phyloP scores from a whole-genome alignment of 2,329 filamentous ascomycete genomes.

The Tolypocladium pustulatum region DNA sequence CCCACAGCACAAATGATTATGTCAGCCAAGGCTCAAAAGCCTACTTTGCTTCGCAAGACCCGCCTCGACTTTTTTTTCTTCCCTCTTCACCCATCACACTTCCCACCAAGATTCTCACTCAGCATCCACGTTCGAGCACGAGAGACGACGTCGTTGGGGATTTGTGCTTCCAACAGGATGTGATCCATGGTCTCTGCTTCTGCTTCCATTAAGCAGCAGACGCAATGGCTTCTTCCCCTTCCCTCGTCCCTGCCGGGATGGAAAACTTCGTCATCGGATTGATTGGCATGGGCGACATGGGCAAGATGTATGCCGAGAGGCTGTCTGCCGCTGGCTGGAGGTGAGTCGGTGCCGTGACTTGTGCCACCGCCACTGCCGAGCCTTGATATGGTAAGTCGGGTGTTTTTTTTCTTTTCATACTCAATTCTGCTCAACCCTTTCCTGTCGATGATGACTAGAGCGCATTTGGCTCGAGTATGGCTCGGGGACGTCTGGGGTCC shows the following conservation, averaged over 20 bases:
- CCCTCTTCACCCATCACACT: background rate
- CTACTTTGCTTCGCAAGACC: background rate
- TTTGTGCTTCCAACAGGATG: slow-evolving; percentile 12
- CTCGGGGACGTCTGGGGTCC: slow-evolving; percentile 49
- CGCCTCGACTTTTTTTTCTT: slow-evolving; percentile 5
- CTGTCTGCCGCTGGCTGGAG: slow-evolving; percentile 92
- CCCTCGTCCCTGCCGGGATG: slow-evolving; percentile 34
- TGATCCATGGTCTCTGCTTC: slow-evolving; percentile 13
- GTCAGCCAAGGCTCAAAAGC: background rate
- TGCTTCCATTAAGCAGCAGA: slow-evolving; percentile 13
- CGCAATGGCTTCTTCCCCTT: slow-evolving; percentile 17
- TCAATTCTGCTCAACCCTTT: slow-evolving; percentile 7
- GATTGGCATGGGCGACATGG: slow-evolving; percentile 99
- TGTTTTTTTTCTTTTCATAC: background rate
- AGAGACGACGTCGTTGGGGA: background rate
- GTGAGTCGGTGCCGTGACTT: slow-evolving; percentile 36
- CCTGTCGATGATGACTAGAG: slow-evolving; percentile 92
- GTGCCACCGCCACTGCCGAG: slow-evolving; percentile 8
- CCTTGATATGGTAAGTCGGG: slow-evolving; percentile 23
- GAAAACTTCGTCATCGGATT: slow-evolving; percentile 74
- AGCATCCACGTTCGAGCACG: background rate
- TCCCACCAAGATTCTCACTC: background rate
- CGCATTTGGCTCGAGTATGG: slow-evolving; percentile 99
- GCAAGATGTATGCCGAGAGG: slow-evolving; percentile 90
- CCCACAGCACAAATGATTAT: slow-evolving; percentile 3